A percentile compares a stretch with the other conserved stretches of the same genome.
These are phyloP conservation scores for Blumeriella jaapii DNA, from an alignment of 2,329 filamentous ascomycete genomes.

Conservation along the genomic window DNA sequence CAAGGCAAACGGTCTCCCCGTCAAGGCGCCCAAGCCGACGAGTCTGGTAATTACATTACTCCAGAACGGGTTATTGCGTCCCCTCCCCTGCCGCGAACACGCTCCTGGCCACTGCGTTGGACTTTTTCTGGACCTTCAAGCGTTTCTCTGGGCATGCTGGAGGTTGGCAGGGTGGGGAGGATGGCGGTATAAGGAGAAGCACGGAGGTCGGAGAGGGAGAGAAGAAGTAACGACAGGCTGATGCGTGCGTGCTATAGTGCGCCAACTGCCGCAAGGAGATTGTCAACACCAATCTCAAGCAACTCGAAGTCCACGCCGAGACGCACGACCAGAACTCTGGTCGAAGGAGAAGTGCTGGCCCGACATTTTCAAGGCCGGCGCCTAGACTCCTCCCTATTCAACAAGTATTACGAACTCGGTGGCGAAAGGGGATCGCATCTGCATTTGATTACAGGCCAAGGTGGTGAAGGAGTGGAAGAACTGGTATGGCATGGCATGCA, in stretches of 20 bases:
- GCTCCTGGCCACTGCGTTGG: no score
- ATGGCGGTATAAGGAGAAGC: not conserved
- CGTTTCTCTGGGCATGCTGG: not conserved
- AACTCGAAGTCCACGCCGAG: conserved; percentile 40
- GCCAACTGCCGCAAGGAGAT: conserved; percentile 40
- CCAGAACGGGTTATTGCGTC: not conserved
- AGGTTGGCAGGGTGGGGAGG: not conserved
- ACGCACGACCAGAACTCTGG: conserved; percentile 40
- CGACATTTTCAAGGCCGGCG: conserved; percentile 24
- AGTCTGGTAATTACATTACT: conserved; percentile 32
- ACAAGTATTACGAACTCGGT: no score
- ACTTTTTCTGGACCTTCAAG: not conserved
- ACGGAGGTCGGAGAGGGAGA: not conserved
- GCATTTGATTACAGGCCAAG: no score
- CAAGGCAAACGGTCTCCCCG: conserved; percentile 42
- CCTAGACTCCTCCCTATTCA: no score
- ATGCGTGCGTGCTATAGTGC: conserved; percentile 28
- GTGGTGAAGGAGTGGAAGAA: no score
- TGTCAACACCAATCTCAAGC: conserved; percentile 38
- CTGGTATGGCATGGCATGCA: no score
- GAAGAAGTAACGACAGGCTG: not conserved
- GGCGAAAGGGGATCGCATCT: no score
- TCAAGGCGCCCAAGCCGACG: conserved; percentile 42
- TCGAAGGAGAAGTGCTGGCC: conserved; percentile 49
- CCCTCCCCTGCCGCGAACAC: no score